Conservation (phyloP, 129 eudicot genomes). For the Flaveria ramosissima region DNA sequence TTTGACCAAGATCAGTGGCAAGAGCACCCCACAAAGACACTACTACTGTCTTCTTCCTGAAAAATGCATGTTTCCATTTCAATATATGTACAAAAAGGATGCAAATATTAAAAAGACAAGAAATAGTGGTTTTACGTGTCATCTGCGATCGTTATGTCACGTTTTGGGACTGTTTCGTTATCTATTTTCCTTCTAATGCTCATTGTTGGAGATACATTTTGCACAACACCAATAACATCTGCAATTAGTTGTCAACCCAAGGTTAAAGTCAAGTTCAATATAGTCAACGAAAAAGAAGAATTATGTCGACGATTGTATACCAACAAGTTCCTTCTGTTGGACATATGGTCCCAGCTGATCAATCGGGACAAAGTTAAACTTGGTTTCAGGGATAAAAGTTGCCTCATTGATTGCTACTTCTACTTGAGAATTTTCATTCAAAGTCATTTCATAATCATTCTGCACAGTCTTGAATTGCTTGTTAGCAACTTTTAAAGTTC, state of each 20-base stretch:
- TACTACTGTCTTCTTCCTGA: constrained; percentile 89
- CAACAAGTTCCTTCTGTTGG: constrained; percentile 71
- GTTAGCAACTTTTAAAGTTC: constrained; percentile 80
- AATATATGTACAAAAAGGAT: not conserved
- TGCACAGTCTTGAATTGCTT: constrained; percentile 89
- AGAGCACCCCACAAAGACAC: constrained; percentile 85
- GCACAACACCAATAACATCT: constrained; percentile 97
- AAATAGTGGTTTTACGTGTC: constrained; percentile 52
- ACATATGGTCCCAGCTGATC: constrained; percentile 92
- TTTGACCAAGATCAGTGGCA: constrained; percentile 79
- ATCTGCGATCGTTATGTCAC: constrained; percentile 93
- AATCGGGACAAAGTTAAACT: constrained; percentile 81
- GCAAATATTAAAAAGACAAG: not conserved
- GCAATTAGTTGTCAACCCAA: not conserved
- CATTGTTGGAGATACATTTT: constrained; percentile 84
- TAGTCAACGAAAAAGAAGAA: not conserved
- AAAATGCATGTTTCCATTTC: constrained; percentile 7
- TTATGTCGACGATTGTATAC: constrained; percentile 35
- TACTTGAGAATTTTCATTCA: constrained; percentile 77
- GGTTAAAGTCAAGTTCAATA: not conserved
- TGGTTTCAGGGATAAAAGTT: constrained; percentile 71
- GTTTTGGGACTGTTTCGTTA: constrained; percentile 71
- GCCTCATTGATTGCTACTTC: constrained; percentile 78
- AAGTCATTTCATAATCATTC: constrained; percentile 94
- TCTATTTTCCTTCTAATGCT: constrained; percentile 83